phyloP scores from a whole-genome alignment of 108 stramenopile species.

The Skeletonema grethae region DNA sequence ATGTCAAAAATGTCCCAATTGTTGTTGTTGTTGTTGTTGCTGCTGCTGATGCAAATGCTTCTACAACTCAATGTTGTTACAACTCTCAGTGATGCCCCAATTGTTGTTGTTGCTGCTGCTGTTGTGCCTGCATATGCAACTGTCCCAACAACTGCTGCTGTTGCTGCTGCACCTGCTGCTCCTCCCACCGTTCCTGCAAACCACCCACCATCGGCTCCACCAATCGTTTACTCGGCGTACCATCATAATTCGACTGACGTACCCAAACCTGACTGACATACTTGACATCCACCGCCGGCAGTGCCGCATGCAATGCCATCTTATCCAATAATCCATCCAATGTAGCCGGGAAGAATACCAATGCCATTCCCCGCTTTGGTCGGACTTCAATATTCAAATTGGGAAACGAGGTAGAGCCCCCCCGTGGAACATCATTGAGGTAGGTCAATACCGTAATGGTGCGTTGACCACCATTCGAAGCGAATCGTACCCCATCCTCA shows the following conservation, averaged over 20 bases:
- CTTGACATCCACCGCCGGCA: slow-evolving; percentile 88
- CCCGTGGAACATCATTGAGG: slow-evolving; percentile 88
- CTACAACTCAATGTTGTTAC: slow-evolving; percentile 4
- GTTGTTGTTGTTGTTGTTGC: slow-evolving; percentile 15
- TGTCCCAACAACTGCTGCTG: slow-evolving; percentile 13
- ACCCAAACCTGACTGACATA: slow-evolving; percentile 99
- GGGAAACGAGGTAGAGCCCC: slow-evolving; percentile 92
- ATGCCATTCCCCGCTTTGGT: slow-evolving; percentile 84
- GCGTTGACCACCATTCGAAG: slow-evolving; percentile 92
- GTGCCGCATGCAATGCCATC: slow-evolving; percentile 88
- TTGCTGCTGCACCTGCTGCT: slow-evolving; percentile 12
- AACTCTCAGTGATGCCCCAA: too few species aligned
- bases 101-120: slow-evolving; percentile 8
- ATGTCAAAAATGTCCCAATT: neutral
- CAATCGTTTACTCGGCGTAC: slow-evolving; percentile 74
- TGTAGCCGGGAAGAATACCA: slow-evolving; percentile 96
- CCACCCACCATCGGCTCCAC: slow-evolving; percentile 64
- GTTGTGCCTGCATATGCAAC: slow-evolving; percentile 17
- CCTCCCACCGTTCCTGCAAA: slow-evolving; percentile 51
- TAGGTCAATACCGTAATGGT: slow-evolving; percentile 95
- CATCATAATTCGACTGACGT: slow-evolving; percentile 83
- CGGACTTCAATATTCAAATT: slow-evolving; percentile 76
- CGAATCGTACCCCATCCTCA: slow-evolving; percentile 82
- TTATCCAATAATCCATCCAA: slow-evolving; percentile 90
- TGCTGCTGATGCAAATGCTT: neutral